A percentile compares a stretch with the other conserved stretches of the same genome.
Evolutionary conservation across 768 basidiomycete species (phyloP).

Genomic region (Serendipita indica): DNA sequence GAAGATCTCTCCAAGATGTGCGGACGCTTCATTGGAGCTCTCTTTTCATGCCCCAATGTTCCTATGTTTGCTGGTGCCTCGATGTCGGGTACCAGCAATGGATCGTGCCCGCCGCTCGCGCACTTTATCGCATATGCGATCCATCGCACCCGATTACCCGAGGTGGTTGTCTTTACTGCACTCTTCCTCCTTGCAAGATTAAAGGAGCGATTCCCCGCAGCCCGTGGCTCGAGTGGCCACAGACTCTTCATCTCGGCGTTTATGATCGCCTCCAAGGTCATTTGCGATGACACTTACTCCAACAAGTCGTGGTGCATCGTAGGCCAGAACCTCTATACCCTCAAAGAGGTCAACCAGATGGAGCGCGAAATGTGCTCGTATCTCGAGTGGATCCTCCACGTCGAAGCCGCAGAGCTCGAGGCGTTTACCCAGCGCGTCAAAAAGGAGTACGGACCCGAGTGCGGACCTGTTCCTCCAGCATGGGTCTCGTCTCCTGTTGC

Average conservation of each 20-base stretch:
- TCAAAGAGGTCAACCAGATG: constrained; percentile 93
- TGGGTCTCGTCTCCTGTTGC: constrained; percentile 7
- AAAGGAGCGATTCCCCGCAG: constrained; percentile 84
- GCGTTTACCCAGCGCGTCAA: constrained; percentile 24
- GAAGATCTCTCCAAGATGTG: constrained; percentile 54
- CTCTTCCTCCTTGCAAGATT: constrained; percentile 67
- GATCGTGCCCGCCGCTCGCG: constrained; percentile 29
- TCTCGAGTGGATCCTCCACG: constrained; percentile 58
- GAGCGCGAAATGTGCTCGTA: constrained; percentile 89
- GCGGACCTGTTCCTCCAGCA: constrained; percentile 2
- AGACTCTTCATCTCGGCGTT: constrained; percentile 82
- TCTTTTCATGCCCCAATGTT: constrained; percentile 75
- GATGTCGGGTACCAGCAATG: not conserved
- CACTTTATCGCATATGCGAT: constrained; percentile 79
- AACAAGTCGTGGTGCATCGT: constrained; percentile 90
- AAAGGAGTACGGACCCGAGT: constrained; percentile 21
- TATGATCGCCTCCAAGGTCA: constrained; percentile 86
- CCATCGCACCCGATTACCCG: constrained; percentile 63
- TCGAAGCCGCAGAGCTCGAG: constrained; percentile 22
- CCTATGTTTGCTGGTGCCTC: constrained; percentile 31
- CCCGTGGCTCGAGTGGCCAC: constrained; percentile 79
- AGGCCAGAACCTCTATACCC: constrained; percentile 69
- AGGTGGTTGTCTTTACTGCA: constrained; percentile 49
- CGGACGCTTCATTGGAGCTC: constrained; percentile 65
- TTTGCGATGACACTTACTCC: constrained; percentile 87